A percentile compares a stretch with the other conserved stretches of the same genome.
phyloP scores from a whole-genome alignment of 768 basidiomycete species.

The Rhodotorula diobovata region DNA sequence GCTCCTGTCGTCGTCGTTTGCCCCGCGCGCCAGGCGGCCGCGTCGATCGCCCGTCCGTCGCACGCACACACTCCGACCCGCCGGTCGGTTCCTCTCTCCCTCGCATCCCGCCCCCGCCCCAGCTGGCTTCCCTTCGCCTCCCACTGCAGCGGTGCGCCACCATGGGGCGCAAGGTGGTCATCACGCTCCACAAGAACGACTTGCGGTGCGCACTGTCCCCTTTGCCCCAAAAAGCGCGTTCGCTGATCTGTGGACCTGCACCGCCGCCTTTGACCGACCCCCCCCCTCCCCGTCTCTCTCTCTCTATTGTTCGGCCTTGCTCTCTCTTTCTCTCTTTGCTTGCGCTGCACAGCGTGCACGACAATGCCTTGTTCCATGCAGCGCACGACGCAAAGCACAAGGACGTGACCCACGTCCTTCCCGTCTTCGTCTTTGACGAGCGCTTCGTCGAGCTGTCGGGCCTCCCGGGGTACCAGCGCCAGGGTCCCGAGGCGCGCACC shows the following conservation, averaged over 20 bases:
- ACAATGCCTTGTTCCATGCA: constrained; percentile 43
- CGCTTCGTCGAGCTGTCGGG: constrained; percentile 48
- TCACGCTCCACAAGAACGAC: constrained; percentile 28
- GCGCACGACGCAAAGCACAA: constrained; percentile 38
- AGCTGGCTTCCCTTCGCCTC: too few species aligned
- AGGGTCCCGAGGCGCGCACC: constrained; percentile 42
- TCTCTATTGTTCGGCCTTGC: not conserved
- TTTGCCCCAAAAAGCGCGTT: too few species aligned
- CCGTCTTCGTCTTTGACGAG: constrained; percentile 51
- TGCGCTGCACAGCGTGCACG: not conserved
- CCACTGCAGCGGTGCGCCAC: too few species aligned
- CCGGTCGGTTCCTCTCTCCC: too few species aligned
- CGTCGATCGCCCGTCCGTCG: too few species aligned
- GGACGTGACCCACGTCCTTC: constrained; percentile 49
- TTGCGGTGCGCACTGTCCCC: constrained; percentile 12
- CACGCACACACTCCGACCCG: too few species aligned
- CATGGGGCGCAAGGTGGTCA: constrained; percentile 22
- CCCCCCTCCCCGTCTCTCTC: not conserved
- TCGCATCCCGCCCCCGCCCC: too few species aligned
- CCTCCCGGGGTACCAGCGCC: constrained; percentile 43
- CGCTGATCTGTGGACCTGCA: too few species aligned
- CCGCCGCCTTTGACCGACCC: not conserved
- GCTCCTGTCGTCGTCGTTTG: too few species aligned
- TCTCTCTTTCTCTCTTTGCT: too few species aligned
- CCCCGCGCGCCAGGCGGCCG: not conserved